Conservation (phyloP, 768 basidiomycete genomes). For the Piloderma croceum region DNA sequence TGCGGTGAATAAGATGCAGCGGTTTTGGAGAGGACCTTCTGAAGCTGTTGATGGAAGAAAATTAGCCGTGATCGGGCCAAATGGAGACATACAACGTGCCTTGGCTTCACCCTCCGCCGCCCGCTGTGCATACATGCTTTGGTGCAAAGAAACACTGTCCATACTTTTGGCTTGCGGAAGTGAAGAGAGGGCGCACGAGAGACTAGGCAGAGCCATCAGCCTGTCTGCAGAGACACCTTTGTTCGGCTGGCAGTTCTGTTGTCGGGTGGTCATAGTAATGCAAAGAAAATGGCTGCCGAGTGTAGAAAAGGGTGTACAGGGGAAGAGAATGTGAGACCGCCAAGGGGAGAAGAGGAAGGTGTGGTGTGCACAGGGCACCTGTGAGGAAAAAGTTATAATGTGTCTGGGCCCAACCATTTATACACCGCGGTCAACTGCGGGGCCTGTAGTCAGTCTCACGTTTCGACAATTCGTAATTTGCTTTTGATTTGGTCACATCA, state of each 20-base stretch:
- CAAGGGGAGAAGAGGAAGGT: too few relatives aligned
- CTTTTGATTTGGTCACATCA: too few relatives aligned
- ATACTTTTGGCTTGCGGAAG: conserved; percentile 71
- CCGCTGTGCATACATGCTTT: conserved; percentile 61
- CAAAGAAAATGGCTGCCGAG: conserved; percentile 13
- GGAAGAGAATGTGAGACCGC: too few relatives aligned
- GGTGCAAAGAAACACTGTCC: conserved; percentile 59
- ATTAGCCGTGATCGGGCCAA: conserved; percentile 1
- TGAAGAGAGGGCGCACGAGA: conserved; percentile 61
- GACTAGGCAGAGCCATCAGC: conserved; percentile 68
- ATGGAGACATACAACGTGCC: conserved; percentile 33
- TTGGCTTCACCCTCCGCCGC: conserved; percentile 73
- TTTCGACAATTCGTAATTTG: too few relatives aligned
- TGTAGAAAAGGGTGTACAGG: conserved; percentile 9
- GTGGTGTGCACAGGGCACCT: too few relatives aligned
- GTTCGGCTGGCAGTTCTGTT: conserved; percentile 29
- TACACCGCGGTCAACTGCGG: too few relatives aligned
- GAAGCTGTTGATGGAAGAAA: conserved; percentile 40
- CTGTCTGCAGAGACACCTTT: conserved; percentile 39
- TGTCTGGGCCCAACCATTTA: too few relatives aligned
- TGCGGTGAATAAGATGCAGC: conserved; percentile 21
- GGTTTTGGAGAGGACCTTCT: conserved; percentile 58
- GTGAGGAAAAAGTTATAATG: too few relatives aligned
- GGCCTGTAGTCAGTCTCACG: too few relatives aligned
- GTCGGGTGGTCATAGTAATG: conserved; percentile 31